Percentiles rank a stretch among this genome's conserved stretches.
phyloP scores from a whole-genome alignment of 2,329 filamentous ascomycete species.

The Colletotrichum sublineola region DNA sequence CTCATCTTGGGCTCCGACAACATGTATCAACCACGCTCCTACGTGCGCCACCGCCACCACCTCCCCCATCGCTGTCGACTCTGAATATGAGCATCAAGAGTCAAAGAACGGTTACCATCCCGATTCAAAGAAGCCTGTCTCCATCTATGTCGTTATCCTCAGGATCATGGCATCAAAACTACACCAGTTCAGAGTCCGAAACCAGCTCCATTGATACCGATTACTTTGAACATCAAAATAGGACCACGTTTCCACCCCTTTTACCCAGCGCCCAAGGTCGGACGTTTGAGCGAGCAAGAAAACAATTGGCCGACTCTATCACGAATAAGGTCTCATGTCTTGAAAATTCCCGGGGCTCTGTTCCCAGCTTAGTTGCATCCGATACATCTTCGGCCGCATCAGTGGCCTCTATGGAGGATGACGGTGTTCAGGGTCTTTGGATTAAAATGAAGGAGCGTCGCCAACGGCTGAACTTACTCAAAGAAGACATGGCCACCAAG shows the following conservation, averaged over 20 bases:
- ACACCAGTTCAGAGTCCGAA: constrained; percentile 20
- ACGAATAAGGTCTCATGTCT: constrained; percentile 52
- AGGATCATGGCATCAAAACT: constrained; percentile 22
- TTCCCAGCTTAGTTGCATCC: constrained; percentile 22
- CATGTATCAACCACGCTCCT: background rate
- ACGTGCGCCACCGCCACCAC: constrained; percentile 5
- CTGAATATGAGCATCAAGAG: background rate
- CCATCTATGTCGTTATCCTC: constrained; percentile 21
- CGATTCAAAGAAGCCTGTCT: constrained; percentile 1
- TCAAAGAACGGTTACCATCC: background rate
- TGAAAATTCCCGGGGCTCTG: constrained; percentile 47
- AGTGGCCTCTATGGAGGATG: constrained; percentile 40
- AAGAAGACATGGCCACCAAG: constrained; percentile 50
- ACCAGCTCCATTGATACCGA: constrained; percentile 30
- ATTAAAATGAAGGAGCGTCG: constrained; percentile 53
- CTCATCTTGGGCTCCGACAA: background rate
- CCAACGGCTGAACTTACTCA: constrained; percentile 48
- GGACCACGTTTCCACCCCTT: constrained; percentile 35
- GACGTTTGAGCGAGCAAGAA: constrained; percentile 12
- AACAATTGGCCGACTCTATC: constrained; percentile 49
- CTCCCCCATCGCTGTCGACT: constrained; percentile 14
- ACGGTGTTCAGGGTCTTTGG: constrained; percentile 53
- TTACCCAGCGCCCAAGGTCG: constrained; percentile 35
- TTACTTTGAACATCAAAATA: constrained; percentile 30
- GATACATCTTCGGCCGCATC: constrained; percentile 34